Evolutionary conservation across 768 basidiomycete genomes (phyloP), one percentile per base, ranked within the genome.

Genomic region (Boletus bicolor): DNA sequence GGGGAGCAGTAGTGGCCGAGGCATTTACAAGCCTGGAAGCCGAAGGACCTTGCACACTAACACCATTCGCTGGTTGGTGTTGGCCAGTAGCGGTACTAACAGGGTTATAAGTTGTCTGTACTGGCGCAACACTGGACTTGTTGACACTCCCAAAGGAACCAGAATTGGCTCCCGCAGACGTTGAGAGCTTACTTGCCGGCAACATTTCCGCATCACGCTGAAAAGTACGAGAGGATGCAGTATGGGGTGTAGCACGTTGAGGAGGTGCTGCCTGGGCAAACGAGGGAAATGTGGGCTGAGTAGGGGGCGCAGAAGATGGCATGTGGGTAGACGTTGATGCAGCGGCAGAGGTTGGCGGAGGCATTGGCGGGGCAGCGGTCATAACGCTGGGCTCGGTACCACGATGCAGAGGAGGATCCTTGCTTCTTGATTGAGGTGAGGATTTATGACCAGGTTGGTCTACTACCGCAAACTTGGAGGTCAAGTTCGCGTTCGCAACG

Each of bases 121-220:
- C 30, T 49, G 54, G 49, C 3, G 28, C 35, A 43, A 34, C n/a
- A 9, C 49, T 11, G 4, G 57, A 28, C 56, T 58, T 69, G 34
- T 54, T 55, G 35, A 28, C 48, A 35, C 14, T 54, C 19, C 53
- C 49, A 15, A 49, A 19, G 14, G 42, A 6, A 15, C 41, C n/a
- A 14, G 53, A 9, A n/a, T 49, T 46, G n/a, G 45, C 37, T 32
- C 32, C 55, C 17, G 28, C 19, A 30, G 63, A 30, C 14, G 49
- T 24, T 3, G 62, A 57, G 37, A 56, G 44, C 38, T 62, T 68
- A 38, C 51, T 60, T 46, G 71, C 44, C 26, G 60, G 65, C 21
- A 60, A 38, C 47, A 53, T 59, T 46, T 71, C 70, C 10, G 56
- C 32, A 46, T 65, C 19, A 28, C 68, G 70, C 38, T 69, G 68